Evolutionary conservation across 2,329 filamentous ascomycete genomes (phyloP).

Genomic region (Cladobotryum mycophilum): DNA sequence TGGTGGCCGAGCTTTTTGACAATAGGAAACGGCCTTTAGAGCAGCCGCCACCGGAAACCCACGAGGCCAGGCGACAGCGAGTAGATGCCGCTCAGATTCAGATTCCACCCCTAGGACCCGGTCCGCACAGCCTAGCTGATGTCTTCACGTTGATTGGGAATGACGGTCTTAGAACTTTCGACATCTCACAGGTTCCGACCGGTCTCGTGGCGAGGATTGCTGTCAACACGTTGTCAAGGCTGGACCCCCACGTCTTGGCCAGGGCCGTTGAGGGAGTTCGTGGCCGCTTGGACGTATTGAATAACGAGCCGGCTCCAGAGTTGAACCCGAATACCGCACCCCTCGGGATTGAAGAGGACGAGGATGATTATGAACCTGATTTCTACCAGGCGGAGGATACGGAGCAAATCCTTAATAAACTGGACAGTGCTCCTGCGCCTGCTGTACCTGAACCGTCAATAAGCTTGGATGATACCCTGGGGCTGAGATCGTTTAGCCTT

Average conservation of each 20-base stretch:
- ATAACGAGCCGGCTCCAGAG: slow-evolving; percentile 37
- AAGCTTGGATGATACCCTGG: slow-evolving; percentile 40
- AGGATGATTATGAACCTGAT: slow-evolving; percentile 83
- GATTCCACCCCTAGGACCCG: slow-evolving; percentile 66
- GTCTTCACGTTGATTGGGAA: slow-evolving; percentile 79
- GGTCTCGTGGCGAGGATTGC: slow-evolving; percentile 74
- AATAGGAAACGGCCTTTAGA: slow-evolving; percentile 76
- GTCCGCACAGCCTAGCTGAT: slow-evolving; percentile 72
- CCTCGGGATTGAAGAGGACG: slow-evolving; percentile 69
- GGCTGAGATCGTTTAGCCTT: slow-evolving; percentile 72
- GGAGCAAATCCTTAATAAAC: slow-evolving; percentile 71
- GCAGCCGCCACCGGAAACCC: slow-evolving; percentile 61
- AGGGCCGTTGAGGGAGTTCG: slow-evolving; percentile 64
- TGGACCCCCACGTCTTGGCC: slow-evolving; percentile 63
- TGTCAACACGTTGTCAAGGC: slow-evolving; percentile 66
- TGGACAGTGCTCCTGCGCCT: slow-evolving; percentile 61
- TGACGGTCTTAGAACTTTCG: slow-evolving; percentile 67
- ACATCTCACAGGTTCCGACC: slow-evolving; percentile 71
- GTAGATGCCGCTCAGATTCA: slow-evolving; percentile 43
- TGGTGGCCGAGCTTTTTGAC: slow-evolving; percentile 71
- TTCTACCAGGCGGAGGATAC: slow-evolving; percentile 70
- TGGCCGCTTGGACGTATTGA: slow-evolving; percentile 41
- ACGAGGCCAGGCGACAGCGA: slow-evolving; percentile 80
- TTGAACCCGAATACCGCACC: slow-evolving; percentile 54
- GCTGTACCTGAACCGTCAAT: slow-evolving; percentile 16